Evolutionary conservation across 164 flowering plant genomes (phyloP).

Genomic region (Liriodendron chinense): DNA sequence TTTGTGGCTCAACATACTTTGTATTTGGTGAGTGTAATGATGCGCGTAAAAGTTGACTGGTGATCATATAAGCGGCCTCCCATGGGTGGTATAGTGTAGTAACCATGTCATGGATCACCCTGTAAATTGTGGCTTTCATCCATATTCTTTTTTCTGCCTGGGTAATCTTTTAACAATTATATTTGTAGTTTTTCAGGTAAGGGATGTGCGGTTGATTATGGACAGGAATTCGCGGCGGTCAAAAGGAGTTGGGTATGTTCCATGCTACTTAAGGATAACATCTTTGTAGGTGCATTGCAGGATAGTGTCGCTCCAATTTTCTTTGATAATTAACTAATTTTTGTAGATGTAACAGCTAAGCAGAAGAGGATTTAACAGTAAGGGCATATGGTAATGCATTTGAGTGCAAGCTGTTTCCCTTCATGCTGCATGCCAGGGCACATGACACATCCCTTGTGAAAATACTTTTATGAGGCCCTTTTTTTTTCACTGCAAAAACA

Average conservation of each 20-base stretch:
- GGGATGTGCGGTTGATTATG: slow-evolving; percentile 96
- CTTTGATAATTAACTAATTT: not conserved
- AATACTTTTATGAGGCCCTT: not conserved
- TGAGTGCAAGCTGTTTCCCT: not conserved
- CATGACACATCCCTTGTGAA: not conserved
- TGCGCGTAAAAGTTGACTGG: slow-evolving; percentile 17
- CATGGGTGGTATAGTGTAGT: slow-evolving; percentile 10
- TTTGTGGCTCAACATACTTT: slow-evolving; percentile 36
- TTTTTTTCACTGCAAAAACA: not conserved
- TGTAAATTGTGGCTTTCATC: slow-evolving; percentile 5
- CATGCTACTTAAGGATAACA: not conserved
- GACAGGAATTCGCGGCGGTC: slow-evolving; percentile 95
- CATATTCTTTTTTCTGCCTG: not conserved
- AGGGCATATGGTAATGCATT: not conserved
- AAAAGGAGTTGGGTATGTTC: slow-evolving; percentile 98
- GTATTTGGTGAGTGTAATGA: slow-evolving; percentile 24
- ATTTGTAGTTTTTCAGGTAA: slow-evolving; percentile 53
- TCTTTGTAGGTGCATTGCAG: not conserved
- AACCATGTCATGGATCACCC: slow-evolving; percentile 16
- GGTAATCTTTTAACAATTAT: slow-evolving; percentile 4
- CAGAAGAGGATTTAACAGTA: not conserved
- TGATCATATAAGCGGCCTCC: slow-evolving; percentile 12
- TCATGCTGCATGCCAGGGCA: not conserved
- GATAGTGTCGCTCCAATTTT: not conserved
- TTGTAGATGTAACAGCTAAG: slow-evolving; percentile 1